Base-by-base conservation (phyloP, 139 green algal genomes). In the Auxenochlorella pyrenoidosa region DNA sequence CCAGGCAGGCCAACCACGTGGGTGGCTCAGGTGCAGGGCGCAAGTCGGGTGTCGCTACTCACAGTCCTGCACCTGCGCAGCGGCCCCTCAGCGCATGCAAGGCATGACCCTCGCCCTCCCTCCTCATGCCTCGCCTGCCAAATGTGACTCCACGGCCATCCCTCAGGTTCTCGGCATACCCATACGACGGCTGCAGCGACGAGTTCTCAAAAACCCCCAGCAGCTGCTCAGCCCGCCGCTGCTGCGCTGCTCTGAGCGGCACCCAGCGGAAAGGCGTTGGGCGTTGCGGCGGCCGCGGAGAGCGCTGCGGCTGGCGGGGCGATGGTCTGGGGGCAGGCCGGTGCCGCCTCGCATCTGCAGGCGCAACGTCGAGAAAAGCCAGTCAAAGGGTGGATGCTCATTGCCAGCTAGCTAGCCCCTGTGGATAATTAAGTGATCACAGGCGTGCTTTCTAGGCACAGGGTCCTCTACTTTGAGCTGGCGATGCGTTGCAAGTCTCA, bases 81-180 rank as follows among this genome's bases (percentile, higher is more conserved):
- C n/a, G n/a, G n/a, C n/a, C n/a, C n/a, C n/a, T n/a, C n/a, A n/a
- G n/a, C n/a, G n/a, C n/a, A n/a, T n/a, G n/a, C n/a, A n/a, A n/a
- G n/a, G n/a, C n/a, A n/a, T n/a, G n/a, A n/a, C n/a, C n/a, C n/a
- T n/a, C n/a, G n/a, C n/a, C n/a, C n/a, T n/a, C n/a, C n/a, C n/a
- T n/a, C n/a, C n/a, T n/a, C n/a, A n/a, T n/a, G 41, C 10, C 43
- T 70, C 44, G 68, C 66, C 68, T 72, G 21, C 83, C 83, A 87
- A 87, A 87, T 0, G 83, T 87, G 83, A 87, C 79, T 4, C 83
- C 83, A 21, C 71, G 83, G 12, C 83, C 83, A 36, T 87, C 83
- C 5, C 36, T 18, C 22, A 87, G 47, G 70, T 87, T 80, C 34
- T 81, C 34, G 0, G 83, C 83, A n/a, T 75, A 87, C 4, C 34